A percentile compares a stretch with the other conserved stretches of the same genome.
Conservation (phyloP, 1,139 yeast species). For the Pichia sp. region DNA sequence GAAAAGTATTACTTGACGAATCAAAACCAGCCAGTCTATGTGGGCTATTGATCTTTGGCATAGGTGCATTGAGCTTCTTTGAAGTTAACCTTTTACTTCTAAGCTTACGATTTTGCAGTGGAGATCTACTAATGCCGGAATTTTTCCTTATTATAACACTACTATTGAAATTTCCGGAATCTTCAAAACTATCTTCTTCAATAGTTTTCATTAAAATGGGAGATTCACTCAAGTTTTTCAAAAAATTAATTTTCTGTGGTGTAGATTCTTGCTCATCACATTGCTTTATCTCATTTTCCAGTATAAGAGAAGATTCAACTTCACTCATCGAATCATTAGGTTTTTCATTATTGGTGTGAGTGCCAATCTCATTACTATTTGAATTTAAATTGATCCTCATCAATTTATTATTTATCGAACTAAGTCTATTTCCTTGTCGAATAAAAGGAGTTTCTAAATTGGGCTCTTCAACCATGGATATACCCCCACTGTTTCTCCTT, state of each 20-base stretch:
- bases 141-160: constrained; percentile 7
- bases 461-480: neutral
- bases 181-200: neutral
- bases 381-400: constrained; percentile 15
- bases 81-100: constrained; percentile 9
- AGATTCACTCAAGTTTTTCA: constrained; percentile 2
- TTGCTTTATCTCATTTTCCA: constrained; percentile 7
- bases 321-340: constrained; percentile 11
- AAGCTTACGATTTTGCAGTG: constrained; percentile 1
- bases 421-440: constrained; percentile 14
- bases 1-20: constrained; percentile 7
- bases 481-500: constrained; percentile 6
- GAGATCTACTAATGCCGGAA: neutral
- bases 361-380: neutral
- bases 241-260: constrained; percentile 4
- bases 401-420: constrained; percentile 16
- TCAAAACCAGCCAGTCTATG: constrained; percentile 18
- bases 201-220: constrained; percentile 1
- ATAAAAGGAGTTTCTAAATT: constrained; percentile 5
- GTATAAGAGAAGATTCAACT: constrained; percentile 11
- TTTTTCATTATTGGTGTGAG: neutral
- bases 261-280: constrained; percentile 9
- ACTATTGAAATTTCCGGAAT: constrained; percentile 6
- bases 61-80: constrained; percentile 13
- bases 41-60: constrained; percentile 18